Conservation (phyloP, 139 green algal species). For the Coelastrella sp. region DNA sequence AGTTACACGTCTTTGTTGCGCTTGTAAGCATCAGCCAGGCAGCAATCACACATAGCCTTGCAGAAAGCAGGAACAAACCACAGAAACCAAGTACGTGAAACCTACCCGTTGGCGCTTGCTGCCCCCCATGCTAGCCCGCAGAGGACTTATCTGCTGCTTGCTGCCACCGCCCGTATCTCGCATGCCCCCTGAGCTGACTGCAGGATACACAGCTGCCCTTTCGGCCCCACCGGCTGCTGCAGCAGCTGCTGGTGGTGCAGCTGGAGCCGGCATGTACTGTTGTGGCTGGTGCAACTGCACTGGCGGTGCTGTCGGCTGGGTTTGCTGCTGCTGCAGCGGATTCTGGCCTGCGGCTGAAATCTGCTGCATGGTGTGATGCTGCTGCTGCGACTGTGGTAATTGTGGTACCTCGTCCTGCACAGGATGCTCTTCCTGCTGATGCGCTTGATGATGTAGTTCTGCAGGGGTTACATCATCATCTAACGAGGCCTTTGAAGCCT, state of each 20-base stretch:
- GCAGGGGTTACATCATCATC: neutral
- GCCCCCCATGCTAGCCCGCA: neutral
- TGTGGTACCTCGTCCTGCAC: neutral
- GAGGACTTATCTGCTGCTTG: neutral
- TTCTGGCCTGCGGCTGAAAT: neutral
- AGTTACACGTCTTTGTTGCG: too few relatives aligned
- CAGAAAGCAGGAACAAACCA: neutral
- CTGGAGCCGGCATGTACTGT: neutral
- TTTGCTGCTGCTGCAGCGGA: constrained; percentile 3
- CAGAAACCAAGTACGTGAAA: neutral
- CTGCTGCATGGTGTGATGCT: neutral
- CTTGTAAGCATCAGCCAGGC: too few relatives aligned
- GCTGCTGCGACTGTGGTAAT: neutral
- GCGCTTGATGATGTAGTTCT: neutral
- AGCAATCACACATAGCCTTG: neutral
- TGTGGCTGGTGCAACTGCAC: neutral
- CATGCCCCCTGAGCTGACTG: neutral
- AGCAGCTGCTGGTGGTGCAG: neutral
- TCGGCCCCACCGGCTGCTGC: neutral
- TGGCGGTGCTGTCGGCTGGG: too few relatives aligned
- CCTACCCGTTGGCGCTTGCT: neutral
- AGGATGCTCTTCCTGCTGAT: neutral
- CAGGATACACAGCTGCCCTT: neutral
- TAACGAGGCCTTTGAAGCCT: neutral
- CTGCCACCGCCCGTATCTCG: neutral